Evolutionary conservation across 352 stramenopile genomes (phyloP), one percentile per base, ranked within the genome.

Genomic region (Globisporangium cystogenes): DNA sequence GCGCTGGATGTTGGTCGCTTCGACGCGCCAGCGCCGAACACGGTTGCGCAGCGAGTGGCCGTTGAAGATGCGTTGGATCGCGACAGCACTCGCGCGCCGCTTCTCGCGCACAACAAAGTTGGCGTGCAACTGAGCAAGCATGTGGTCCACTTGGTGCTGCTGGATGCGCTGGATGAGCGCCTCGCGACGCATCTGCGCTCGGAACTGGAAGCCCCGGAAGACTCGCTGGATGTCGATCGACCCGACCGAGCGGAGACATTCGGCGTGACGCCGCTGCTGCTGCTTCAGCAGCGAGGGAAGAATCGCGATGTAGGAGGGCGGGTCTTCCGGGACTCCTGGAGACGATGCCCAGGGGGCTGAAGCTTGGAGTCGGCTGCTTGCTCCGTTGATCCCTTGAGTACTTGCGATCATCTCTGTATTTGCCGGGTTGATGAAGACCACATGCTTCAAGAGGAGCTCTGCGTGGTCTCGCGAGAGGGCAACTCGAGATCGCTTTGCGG

Each of bases 61-160:
- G 47, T 74, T 77, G 52, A 69, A 81, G n/a, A 81, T 75, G 1
- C 74, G 70, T 41, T 90, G 79, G 45, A 90, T 86, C 1, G 59
- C 53, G 26, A 64, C 64, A 10, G 72, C 72, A 37, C 64, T 78
- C 12, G 57, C 55, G n/a, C 70, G 72, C 8, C 79, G 65, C 18
- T 57, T 57, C 31, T 87, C 76, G 45, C 79, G 74, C 20, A 68
- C 4, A 31, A 68, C 20, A 41, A 64, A 68, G 23, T 70, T 74
- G 4, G 29, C 23, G 10, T 72, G 62, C 8, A 77, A 51, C 8
- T 56, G 56, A 0, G 44, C 56, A 12, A 76, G 62, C 39, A 74
- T 48, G n/a, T 72, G 48, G 20, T 85, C 72, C 3, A 68, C 62
- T 45, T 90, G 79, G 1, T 49, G 60, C 23, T 83, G 79, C 21